Evolutionary conservation across 345 rosid species (phyloP), one percentile per base, ranked within the genome.

Genomic region (Moricandia arvensis): DNA sequence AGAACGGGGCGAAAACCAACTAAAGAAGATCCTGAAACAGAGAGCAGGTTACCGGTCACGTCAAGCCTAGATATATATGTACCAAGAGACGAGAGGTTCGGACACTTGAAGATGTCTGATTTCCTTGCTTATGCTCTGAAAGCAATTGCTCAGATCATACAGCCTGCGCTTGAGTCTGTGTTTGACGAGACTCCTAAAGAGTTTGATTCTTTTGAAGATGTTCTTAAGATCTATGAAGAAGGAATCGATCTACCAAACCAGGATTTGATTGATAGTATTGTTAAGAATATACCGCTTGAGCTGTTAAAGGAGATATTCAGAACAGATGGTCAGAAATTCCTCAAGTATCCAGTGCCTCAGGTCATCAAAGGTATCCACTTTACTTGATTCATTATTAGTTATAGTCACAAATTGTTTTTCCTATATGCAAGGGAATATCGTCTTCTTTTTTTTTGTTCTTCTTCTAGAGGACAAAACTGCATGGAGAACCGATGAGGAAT

Each of bases 71-170:
- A 79, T 79, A 79, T 87, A 37, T 87, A 93, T 53, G 90, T 93
- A n/a, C 98, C 98, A 0, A 76, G 96, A 72, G 98, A 93, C 34
- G 98, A 93, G 78, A 80, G 86, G 58, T 93, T 90, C 72, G 85
- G 93, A 64, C 93, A 84, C 59, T 47, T 85, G 77, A 93, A 93
- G 85, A 73, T 85, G 85, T 76, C 89, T n/a, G 89, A 86, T 59
- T 86, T 90, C 61, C 81, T 91, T 3, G 86, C 80, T 5, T 81
- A 82, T 72, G 87, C 85, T 53, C 63, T 90, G 17, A 86, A 87
- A 80, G 76, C 91, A 0, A 55, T 90, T 0, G 86, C 77, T 75
- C 93, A 88, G 31, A 29, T 84, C 58, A 58, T 85, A 51, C 75
- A 74, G 75, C 96, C 93, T 2, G 88, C 80, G 1, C 78, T 89